Percentiles rank a stretch among this genome's conserved stretches.
Evolutionary conservation across 169 alveolate genomes (phyloP).

Genomic region (Eimeria nieschulzi): DNA sequence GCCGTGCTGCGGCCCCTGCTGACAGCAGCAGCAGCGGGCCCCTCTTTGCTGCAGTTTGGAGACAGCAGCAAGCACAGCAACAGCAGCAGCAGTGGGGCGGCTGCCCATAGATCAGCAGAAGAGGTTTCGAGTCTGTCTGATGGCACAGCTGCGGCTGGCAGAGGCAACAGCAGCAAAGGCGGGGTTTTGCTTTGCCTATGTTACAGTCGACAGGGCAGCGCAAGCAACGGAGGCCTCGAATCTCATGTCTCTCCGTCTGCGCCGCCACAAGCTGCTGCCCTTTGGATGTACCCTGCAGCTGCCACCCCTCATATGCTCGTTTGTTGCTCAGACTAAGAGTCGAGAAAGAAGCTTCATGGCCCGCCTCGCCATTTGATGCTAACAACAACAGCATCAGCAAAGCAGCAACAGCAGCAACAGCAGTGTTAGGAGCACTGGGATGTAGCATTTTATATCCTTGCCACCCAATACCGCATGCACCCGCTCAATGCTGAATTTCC

Average conservation of each 20-base stretch:
- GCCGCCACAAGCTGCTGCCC: conserved; percentile 87
- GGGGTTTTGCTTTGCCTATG: conserved; percentile 48
- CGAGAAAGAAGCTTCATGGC: conserved; percentile 89
- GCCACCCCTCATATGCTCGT: conserved; percentile 95
- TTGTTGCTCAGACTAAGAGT: conserved; percentile 83
- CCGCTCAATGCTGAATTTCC: conserved; percentile 94
- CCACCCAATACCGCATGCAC: conserved; percentile 96
- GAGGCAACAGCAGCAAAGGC: conserved; percentile 10
- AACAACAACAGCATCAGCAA: neutral
- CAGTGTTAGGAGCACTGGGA: neutral
- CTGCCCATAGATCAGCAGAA: neutral
- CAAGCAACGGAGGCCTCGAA: conserved; percentile 86
- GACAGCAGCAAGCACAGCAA: conserved; percentile 6
- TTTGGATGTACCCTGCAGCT: conserved; percentile 97
- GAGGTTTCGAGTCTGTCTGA: neutral
- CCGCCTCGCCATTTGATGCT: conserved; percentile 81
- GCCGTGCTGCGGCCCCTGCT: conserved; percentile 5
- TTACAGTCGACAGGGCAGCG: conserved; percentile 91
- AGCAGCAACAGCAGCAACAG: neutral
- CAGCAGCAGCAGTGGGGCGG: neutral
- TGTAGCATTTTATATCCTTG: conserved; percentile 83
- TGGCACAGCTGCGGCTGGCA: conserved; percentile 9
- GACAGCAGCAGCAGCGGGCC: conserved; percentile 6
- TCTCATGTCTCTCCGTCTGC: conserved; percentile 60
- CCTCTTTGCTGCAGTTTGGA: neutral